These are phyloP conservation scores for Asterochloris erici DNA, from an alignment of 139 green algal species.

Conservation along the genomic window DNA sequence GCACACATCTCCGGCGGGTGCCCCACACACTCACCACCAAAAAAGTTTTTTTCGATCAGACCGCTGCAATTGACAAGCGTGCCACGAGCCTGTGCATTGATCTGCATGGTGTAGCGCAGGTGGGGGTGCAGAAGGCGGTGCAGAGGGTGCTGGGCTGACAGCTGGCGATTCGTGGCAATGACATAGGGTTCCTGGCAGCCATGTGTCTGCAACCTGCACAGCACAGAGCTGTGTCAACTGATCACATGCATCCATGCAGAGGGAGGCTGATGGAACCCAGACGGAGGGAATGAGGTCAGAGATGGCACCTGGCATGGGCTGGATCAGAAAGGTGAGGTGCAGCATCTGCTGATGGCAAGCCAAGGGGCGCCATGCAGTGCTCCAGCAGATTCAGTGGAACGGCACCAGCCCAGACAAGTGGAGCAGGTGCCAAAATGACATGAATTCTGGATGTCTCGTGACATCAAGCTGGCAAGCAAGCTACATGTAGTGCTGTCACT, in stretches of 20 bases:
- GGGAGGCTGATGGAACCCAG: neutral
- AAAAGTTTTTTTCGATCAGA: conserved; percentile 36
- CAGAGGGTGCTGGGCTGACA: conserved; percentile 43
- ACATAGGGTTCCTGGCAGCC: conserved; percentile 34
- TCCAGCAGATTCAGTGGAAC: too few relatives aligned
- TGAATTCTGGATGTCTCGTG: neutral
- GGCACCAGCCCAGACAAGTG: neutral
- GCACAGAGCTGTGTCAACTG: neutral
- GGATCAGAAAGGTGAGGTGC: neutral
- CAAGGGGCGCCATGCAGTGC: neutral
- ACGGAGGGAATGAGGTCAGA: too few relatives aligned
- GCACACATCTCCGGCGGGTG: too few relatives aligned
- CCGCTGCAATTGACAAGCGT: conserved; percentile 44
- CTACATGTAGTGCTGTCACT: neutral
- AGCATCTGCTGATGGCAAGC: neutral
- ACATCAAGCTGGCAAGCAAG: neutral
- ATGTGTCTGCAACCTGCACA: neutral
- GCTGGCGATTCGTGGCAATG: conserved; percentile 39
- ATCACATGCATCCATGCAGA: too few relatives aligned
- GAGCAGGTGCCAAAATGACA: neutral
- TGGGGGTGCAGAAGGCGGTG: conserved; percentile 50
- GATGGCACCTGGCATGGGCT: neutral
- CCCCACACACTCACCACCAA: too few relatives aligned
- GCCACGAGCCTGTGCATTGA: conserved; percentile 44
- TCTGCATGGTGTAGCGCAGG: conserved; percentile 51